These are phyloP conservation scores for Steccherinum ochraceum DNA, from an alignment of 768 basidiomycete genomes.

Conservation along the genomic window DNA sequence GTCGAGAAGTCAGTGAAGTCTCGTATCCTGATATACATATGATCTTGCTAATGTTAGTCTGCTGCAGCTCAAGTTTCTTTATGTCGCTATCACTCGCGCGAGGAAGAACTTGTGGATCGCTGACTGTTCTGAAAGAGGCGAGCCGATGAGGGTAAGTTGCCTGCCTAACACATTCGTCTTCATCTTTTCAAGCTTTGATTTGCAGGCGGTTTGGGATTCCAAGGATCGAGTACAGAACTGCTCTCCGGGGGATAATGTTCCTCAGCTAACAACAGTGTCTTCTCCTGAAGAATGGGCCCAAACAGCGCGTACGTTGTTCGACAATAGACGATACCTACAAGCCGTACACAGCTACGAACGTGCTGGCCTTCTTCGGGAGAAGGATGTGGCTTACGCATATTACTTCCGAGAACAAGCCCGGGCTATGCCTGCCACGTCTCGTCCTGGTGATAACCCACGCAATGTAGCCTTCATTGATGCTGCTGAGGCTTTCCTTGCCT, in stretches of 20 bases:
- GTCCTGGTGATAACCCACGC: neutral
- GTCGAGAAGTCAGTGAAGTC: slow-evolving; percentile 44
- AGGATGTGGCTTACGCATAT: slow-evolving; percentile 44
- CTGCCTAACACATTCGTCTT: neutral
- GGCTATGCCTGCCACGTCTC: slow-evolving; percentile 26
- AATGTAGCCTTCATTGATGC: slow-evolving; percentile 3
- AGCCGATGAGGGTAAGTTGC: slow-evolving; percentile 52
- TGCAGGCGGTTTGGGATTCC: slow-evolving; percentile 46
- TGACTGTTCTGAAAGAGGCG: slow-evolving; percentile 49
- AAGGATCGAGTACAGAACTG: slow-evolving; percentile 41
- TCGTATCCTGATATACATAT: too few relatives aligned
- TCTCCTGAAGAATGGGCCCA: slow-evolving; percentile 40
- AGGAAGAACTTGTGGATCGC: slow-evolving; percentile 66
- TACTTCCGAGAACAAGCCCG: slow-evolving; percentile 47
- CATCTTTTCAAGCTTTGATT: slow-evolving; percentile 8
- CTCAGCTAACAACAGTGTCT: slow-evolving; percentile 49
- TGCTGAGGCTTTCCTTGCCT: slow-evolving; percentile 8
- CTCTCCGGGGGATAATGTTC: slow-evolving; percentile 41
- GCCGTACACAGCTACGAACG: slow-evolving; percentile 49
- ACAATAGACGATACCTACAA: slow-evolving; percentile 41
- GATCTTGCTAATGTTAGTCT: neutral
- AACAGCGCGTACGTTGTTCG: slow-evolving; percentile 34
- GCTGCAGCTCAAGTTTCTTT: slow-evolving; percentile 55
- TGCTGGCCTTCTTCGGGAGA: slow-evolving; percentile 37
- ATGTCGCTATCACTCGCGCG: slow-evolving; percentile 67